A percentile compares a stretch with the other conserved stretches of the same genome.
phyloP scores from a whole-genome alignment of 768 basidiomycete species.

The Tricholoma bakamatsutake region DNA sequence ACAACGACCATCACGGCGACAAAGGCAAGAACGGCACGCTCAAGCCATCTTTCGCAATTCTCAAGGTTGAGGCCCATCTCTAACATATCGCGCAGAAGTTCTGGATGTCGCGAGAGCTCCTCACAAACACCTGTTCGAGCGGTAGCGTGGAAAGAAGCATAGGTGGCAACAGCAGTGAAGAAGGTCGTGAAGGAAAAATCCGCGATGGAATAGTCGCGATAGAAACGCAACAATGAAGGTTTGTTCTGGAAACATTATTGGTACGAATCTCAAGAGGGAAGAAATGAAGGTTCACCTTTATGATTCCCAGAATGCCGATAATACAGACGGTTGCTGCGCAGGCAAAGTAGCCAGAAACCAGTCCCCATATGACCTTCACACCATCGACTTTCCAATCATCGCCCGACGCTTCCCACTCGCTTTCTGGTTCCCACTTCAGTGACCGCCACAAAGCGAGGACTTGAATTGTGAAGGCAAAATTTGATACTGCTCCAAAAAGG shows the following conservation, averaged over 20 bases:
- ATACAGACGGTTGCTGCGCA: conserved; percentile 58
- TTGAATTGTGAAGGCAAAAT: conserved; percentile 25
- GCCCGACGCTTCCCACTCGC: conserved; percentile 38
- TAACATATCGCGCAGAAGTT: conserved; percentile 62
- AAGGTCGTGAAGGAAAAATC: conserved; percentile 69
- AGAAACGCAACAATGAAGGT: conserved; percentile 65
- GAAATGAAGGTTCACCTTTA: conserved; percentile 40
- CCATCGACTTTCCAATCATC: conserved; percentile 38
- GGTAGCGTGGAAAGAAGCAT: conserved; percentile 50
- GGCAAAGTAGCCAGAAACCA: conserved; percentile 62
- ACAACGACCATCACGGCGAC: conserved; percentile 55
- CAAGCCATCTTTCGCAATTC: conserved; percentile 79
- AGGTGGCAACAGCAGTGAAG: conserved; percentile 49
- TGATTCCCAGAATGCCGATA: conserved; percentile 63
- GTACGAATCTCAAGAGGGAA: neutral
- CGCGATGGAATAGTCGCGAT: conserved; percentile 76
- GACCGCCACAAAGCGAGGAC: conserved; percentile 21
- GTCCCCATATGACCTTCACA: conserved; percentile 50
- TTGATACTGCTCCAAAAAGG: conserved; percentile 24
- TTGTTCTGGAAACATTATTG: conserved; percentile 38
- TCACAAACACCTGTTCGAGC: conserved; percentile 64
- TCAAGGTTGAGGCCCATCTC: conserved; percentile 72
- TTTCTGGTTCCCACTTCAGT: conserved; percentile 41
- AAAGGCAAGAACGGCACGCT: conserved; percentile 54
- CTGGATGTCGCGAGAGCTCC: conserved; percentile 68